A percentile compares a stretch with the other conserved stretches of the same genome.
Conservation (phyloP, 2,329 filamentous ascomycete genomes). For the Eutypa lata region DNA sequence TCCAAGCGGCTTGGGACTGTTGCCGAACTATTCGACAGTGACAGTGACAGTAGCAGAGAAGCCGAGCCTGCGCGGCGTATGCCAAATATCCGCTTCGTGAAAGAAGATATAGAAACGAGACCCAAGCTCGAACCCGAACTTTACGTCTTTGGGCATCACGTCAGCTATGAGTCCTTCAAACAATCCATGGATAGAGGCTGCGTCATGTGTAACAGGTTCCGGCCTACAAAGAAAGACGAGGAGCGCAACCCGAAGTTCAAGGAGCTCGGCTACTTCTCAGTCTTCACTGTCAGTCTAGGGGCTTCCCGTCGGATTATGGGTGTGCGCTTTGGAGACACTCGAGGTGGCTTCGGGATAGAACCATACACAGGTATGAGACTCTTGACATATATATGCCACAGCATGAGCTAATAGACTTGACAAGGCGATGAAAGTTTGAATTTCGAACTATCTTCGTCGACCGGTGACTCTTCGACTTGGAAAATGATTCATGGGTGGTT, state of each 20-base stretch:
- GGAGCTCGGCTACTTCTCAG: neutral
- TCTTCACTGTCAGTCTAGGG: neutral
- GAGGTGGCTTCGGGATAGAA: neutral
- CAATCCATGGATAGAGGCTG: neutral
- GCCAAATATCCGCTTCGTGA: neutral
- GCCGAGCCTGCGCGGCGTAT: too few relatives aligned
- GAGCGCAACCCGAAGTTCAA: neutral
- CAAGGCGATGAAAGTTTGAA: too few relatives aligned
- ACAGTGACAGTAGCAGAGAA: neutral
- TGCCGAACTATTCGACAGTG: neutral
- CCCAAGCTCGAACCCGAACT: neutral
- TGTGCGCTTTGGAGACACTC: neutral
- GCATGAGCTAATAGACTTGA: too few relatives aligned
- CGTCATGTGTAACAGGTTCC: neutral
- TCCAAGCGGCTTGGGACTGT: neutral
- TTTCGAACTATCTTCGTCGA: too few relatives aligned
- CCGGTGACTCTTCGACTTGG: neutral
- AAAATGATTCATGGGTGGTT: neutral
- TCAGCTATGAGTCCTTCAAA: neutral
- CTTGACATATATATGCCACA: too few relatives aligned
- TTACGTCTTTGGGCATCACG: neutral
- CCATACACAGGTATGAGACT: neutral
- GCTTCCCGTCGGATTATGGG: neutral
- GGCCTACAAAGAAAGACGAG: neutral
- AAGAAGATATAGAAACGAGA: neutral